Conservation (phyloP, 1,284 basidiomycete genomes). For the Ustilago sp. region DNA sequence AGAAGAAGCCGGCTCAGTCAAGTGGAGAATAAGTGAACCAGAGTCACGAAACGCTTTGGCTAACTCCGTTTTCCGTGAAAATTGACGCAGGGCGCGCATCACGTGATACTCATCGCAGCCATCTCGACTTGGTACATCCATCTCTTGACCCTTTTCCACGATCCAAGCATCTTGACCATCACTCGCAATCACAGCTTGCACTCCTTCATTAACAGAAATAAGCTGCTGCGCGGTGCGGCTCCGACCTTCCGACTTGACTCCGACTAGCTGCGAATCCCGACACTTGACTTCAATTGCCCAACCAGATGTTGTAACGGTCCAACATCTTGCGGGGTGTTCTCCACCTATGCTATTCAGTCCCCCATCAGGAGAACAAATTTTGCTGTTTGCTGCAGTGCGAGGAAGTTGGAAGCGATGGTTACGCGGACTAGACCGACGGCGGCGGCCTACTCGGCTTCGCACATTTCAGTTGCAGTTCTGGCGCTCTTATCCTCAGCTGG, state of each 20-base stretch:
- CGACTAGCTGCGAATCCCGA: slow-evolving; percentile 5
- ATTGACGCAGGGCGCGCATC: slow-evolving; percentile 12
- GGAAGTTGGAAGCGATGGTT: slow-evolving; percentile 19
- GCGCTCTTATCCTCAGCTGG: slow-evolving; percentile 49
- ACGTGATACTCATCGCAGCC: slow-evolving; percentile 28
- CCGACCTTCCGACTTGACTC: slow-evolving; percentile 1
- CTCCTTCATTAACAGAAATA: neutral
- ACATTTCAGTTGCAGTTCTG: slow-evolving; percentile 41
- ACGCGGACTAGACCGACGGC: slow-evolving; percentile 43
- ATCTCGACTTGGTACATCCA: slow-evolving; percentile 15
- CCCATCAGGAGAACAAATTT: too few relatives aligned
- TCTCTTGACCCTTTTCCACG: slow-evolving; percentile 12
- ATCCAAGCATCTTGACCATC: neutral
- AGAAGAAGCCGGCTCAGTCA: slow-evolving; percentile 17
- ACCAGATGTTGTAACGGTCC: slow-evolving; percentile 33
- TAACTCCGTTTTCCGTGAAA: slow-evolving; percentile 36
- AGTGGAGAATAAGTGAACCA: slow-evolving; percentile 26
- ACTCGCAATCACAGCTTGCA: neutral
- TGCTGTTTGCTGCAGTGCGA: neutral
- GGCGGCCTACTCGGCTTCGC: slow-evolving; percentile 47
- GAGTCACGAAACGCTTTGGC: neutral
- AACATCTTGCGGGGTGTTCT: slow-evolving; percentile 26
- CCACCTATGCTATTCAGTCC: slow-evolving; percentile 20
- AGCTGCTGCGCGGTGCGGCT: neutral
- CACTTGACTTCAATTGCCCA: neutral